phyloP scores from a whole-genome alignment of 352 stramenopile genomes.

The Globisporangium camurandrum region DNA sequence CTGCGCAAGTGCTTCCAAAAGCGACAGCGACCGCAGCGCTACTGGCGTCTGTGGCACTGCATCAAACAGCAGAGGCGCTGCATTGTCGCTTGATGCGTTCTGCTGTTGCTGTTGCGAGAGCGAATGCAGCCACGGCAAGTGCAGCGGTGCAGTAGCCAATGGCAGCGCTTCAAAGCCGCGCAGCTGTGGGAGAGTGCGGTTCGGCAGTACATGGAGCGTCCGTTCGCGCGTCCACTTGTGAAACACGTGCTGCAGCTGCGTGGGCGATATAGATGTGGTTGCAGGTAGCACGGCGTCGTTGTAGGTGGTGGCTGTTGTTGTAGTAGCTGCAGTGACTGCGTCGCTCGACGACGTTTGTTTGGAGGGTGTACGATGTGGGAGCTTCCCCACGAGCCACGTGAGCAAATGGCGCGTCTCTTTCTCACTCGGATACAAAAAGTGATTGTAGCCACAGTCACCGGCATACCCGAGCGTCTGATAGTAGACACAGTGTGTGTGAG shows the following conservation, averaged over 20 bases:
- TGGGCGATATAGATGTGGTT: no score
- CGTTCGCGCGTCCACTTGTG: constrained; percentile 40
- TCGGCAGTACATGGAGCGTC: constrained; percentile 38
- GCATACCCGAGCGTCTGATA: constrained; percentile 66
- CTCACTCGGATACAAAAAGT: constrained; percentile 85
- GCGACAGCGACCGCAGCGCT: constrained; percentile 20
- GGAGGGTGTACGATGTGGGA: no score
- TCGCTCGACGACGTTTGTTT: constrained; percentile 19
- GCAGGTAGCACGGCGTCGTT: neutral
- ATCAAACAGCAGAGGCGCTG: constrained; percentile 23
- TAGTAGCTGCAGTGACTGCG: constrained; percentile 5
- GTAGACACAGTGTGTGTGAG: neutral
- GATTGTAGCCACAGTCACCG: constrained; percentile 84
- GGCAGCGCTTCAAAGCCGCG: constrained; percentile 43
- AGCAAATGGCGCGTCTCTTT: constrained; percentile 75
- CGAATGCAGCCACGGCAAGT: constrained; percentile 37
- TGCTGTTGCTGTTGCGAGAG: constrained; percentile 19
- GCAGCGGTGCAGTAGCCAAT: constrained; percentile 27
- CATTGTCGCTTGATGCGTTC: neutral
- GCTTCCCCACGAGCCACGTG: constrained; percentile 72
- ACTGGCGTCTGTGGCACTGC: constrained; percentile 21
- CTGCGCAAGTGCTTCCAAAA: constrained; percentile 31
- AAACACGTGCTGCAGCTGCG: constrained; percentile 25
- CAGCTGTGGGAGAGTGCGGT: constrained; percentile 22
- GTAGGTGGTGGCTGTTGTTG: neutral